A percentile compares a stretch with the other conserved stretches of the same genome.
These are phyloP conservation scores for Isatis tinctoria DNA, from an alignment of 345 rosid species.

Conservation along the genomic window DNA sequence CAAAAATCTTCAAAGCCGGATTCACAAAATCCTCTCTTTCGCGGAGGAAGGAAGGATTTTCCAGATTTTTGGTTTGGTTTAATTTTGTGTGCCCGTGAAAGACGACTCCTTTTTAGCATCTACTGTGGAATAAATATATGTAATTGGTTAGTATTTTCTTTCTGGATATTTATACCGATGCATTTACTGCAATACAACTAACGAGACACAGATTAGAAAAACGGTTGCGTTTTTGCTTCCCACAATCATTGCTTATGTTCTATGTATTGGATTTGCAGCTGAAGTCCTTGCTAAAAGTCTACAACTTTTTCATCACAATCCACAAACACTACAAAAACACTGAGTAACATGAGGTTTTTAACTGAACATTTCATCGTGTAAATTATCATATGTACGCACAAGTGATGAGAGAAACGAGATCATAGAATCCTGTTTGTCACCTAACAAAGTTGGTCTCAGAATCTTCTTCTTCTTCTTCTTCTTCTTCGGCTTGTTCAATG, in stretches of 20 bases:
- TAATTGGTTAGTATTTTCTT: not conserved
- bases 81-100: slow-evolving; percentile 17
- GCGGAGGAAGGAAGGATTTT: not conserved
- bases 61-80: slow-evolving; percentile 10
- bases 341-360: not conserved
- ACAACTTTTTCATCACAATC: not conserved
- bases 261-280: not conserved
- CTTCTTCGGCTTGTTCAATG: slow-evolving; percentile 34
- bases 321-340: not conserved
- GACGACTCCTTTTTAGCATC: slow-evolving; percentile 24
- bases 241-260: not conserved
- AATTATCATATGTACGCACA: not conserved
- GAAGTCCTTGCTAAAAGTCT: not conserved
- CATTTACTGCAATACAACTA: too few species aligned
- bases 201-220: not conserved
- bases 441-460: slow-evolving; percentile 5
- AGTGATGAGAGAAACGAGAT: not conserved
- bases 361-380: not conserved
- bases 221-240: not conserved
- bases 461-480: not conserved
- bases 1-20: slow-evolving; percentile 11
- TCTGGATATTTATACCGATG: not conserved
- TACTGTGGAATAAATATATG: not conserved
- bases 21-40: slow-evolving; percentile 3
- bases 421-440: slow-evolving; percentile 5